These are phyloP conservation scores for Lasiodiplodia hormozganensis DNA, from an alignment of 2,329 filamentous ascomycete species.

Conservation along the genomic window DNA sequence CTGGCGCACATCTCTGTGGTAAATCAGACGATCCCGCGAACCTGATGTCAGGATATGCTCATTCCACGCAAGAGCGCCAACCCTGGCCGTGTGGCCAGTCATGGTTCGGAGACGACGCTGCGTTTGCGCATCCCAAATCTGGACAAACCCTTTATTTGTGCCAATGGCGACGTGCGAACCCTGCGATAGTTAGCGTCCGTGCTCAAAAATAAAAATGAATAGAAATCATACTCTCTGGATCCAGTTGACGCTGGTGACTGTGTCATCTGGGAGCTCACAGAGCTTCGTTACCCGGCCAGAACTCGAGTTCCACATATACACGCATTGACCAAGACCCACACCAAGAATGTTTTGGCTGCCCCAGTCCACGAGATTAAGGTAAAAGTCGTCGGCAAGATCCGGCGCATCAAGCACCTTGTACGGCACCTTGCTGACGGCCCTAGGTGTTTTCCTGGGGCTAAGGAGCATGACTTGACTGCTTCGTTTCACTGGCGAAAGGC, in stretches of 20 bases:
- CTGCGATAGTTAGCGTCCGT: conserved; percentile 39
- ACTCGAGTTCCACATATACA: conserved; percentile 98
- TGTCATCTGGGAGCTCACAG: conserved; percentile 90
- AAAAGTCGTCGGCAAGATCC: conserved; percentile 96
- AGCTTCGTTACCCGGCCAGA: conserved; percentile 91
- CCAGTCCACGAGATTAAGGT: conserved; percentile 97
- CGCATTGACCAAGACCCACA: conserved; percentile 88
- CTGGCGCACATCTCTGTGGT: conserved; percentile 92
- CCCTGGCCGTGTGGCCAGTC: conserved; percentile 93
- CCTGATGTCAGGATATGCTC: conserved; percentile 96
- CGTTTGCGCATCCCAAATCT: conserved; percentile 96
- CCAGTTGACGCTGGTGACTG: conserved; percentile 96
- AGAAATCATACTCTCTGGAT: conserved; percentile 74
- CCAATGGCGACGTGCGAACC: conserved; percentile 96
- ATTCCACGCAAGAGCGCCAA: conserved; percentile 96
- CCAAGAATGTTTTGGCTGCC: conserved; percentile 93
- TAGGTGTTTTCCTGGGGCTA: conserved; percentile 84
- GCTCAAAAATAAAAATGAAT: neutral
- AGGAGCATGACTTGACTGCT: conserved; percentile 93
- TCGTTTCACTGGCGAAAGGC: conserved; percentile 89
- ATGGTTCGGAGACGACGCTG: conserved; percentile 87
- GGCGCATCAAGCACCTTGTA: conserved; percentile 98
- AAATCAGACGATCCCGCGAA: conserved; percentile 90
- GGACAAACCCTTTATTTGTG: conserved; percentile 90
- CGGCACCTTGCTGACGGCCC: conserved; percentile 92